Conservation (phyloP, 495 filamentous ascomycete species). For the Penicillium paxilli region DNA sequence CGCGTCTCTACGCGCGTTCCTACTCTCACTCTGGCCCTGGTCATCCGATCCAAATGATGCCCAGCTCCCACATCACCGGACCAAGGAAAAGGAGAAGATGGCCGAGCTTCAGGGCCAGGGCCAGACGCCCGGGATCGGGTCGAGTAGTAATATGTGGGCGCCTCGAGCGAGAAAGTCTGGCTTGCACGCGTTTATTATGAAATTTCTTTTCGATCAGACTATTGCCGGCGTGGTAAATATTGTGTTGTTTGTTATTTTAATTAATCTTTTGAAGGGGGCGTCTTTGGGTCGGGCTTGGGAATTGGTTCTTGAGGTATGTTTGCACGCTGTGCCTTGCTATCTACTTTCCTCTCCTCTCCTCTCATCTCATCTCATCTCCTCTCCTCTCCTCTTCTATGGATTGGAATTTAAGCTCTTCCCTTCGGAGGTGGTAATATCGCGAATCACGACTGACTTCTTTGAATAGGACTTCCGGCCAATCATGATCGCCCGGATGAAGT, state of each 20-base stretch:
- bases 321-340: neutral
- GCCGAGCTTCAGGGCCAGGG: neutral
- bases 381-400: no score
- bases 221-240: slow-evolving; percentile 77
- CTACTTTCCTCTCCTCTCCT: no score
- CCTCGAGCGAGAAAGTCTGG: slow-evolving; percentile 27
- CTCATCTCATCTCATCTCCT: no score
- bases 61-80: slow-evolving; percentile 36
- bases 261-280: slow-evolving; percentile 53
- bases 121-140: neutral
- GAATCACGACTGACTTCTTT: neutral
- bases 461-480: slow-evolving; percentile 66
- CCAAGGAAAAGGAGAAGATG: slow-evolving; percentile 53
- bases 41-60: slow-evolving; percentile 32
- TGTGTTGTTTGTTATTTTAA: slow-evolving; percentile 64
- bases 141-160: no score
- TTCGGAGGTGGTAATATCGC: no score
- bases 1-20: slow-evolving; percentile 34
- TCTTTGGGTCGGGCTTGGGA: slow-evolving; percentile 23
- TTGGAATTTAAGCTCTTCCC: neutral
- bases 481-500: slow-evolving; percentile 70
- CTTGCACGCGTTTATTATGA: slow-evolving; percentile 70
- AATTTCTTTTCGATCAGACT: slow-evolving; percentile 82
- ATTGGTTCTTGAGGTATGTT: slow-evolving; percentile 39
- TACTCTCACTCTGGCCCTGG: slow-evolving; percentile 1